Conservation (phyloP, 1,284 basidiomycete genomes). For the Cutaneotrichosporon sp. region DNA sequence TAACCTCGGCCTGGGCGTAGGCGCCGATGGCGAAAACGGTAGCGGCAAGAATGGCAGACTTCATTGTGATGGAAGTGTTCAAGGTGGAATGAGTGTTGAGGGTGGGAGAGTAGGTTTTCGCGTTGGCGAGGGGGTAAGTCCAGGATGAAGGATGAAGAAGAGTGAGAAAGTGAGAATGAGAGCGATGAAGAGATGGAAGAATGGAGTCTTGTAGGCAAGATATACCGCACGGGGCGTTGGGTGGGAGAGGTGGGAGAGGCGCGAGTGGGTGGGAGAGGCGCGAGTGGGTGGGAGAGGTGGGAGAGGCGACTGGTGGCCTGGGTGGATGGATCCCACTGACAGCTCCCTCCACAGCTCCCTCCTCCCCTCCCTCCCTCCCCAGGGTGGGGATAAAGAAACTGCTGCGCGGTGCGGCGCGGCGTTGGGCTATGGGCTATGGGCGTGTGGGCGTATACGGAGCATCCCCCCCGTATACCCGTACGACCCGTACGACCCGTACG, state of each 20-base stretch:
- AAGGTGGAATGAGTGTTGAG: constrained; percentile 14
- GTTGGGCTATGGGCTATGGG: no score
- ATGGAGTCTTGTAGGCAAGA: neutral
- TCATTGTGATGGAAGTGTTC: constrained; percentile 17
- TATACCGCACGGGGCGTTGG: neutral
- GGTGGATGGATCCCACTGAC: no score
- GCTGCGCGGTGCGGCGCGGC: no score
- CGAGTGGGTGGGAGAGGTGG: neutral
- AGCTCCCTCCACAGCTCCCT: no score
- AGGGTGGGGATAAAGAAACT: no score
- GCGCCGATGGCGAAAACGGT: constrained; percentile 25
- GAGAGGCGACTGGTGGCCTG: no score
- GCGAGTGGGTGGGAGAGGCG: neutral
- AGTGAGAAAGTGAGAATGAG: neutral
- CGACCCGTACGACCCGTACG: no score
- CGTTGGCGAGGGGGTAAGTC: neutral
- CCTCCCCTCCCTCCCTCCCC: no score
- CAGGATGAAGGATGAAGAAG: constrained; percentile 4
- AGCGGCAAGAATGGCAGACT: constrained; percentile 14
- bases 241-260: neutral
- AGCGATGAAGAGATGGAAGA: constrained; percentile 1
- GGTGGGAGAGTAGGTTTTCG: neutral
- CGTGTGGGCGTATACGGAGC: no score
- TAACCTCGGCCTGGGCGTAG: constrained; percentile 49
- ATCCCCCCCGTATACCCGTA: no score